Evolutionary conservation across 2,329 filamentous ascomycete species (phyloP).

Genomic region (Myriosclerotinia scirpicola): DNA sequence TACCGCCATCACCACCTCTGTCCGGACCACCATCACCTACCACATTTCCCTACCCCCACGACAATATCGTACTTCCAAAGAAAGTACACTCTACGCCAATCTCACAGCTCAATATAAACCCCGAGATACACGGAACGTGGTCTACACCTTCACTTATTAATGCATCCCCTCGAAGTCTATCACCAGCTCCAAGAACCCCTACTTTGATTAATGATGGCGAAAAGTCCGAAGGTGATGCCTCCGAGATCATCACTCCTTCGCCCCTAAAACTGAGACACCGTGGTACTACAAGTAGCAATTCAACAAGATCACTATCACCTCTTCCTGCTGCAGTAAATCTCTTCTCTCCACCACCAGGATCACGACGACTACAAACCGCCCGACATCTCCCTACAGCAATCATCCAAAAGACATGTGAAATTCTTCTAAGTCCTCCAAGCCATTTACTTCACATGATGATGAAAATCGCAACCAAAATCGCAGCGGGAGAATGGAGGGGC

Average conservation of each 20-base stretch:
- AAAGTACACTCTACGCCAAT: conserved; percentile 39
- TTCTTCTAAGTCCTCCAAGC: conserved; percentile 77
- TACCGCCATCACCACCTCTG: conserved; percentile 49
- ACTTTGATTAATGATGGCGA: conserved; percentile 46
- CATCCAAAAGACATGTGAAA: conserved; percentile 72
- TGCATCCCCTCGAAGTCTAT: conserved; percentile 27
- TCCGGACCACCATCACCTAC: conserved; percentile 44
- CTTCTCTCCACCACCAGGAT: conserved; percentile 52
- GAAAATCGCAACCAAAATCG: conserved; percentile 75
- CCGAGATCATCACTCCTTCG: conserved; percentile 43
- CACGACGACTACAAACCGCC: conserved; percentile 47
- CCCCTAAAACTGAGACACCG: conserved; percentile 48
- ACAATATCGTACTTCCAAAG: conserved; percentile 44
- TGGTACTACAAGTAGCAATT: conserved; percentile 53
- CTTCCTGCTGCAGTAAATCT: conserved; percentile 68
- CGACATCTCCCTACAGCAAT: conserved; percentile 61
- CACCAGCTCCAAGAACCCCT: conserved; percentile 44
- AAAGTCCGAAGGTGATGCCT: conserved; percentile 42
- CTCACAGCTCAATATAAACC: conserved; percentile 41
- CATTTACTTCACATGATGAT: conserved; percentile 78
- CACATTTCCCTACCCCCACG: conserved; percentile 45
- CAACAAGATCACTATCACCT: conserved; percentile 62
- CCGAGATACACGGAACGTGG: conserved; percentile 34
- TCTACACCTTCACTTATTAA: conserved; percentile 25
- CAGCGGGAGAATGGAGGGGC: conserved; percentile 62